Conservation (phyloP, 495 filamentous ascomycete genomes). For the Aspergillus saccharolyticus region DNA sequence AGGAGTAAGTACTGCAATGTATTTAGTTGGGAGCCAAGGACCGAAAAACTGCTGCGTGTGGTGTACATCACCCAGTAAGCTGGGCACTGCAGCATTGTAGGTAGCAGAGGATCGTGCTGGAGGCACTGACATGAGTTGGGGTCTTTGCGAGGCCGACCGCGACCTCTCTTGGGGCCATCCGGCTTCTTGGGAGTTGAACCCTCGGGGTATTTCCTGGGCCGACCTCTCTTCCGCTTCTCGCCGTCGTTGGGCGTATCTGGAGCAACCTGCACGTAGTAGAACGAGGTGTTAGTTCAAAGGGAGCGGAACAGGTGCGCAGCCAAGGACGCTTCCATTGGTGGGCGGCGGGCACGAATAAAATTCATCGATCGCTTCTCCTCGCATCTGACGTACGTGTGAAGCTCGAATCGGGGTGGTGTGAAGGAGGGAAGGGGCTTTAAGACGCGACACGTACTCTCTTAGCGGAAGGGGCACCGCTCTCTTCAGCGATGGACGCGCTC, state of each 20-base stretch:
- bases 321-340: slow-evolving; percentile 2
- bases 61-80: not conserved
- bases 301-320: not conserved
- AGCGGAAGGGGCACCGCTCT: slow-evolving; percentile 14
- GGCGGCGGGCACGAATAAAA: not conserved
- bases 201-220: slow-evolving; percentile 35
- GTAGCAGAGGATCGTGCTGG: not conserved
- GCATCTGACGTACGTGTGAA: too few species aligned
- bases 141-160: slow-evolving; percentile 37
- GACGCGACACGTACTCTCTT: slow-evolving; percentile 19
- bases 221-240: slow-evolving; percentile 37
- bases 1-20: slow-evolving; percentile 9
- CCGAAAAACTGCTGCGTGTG: not conserved
- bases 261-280: slow-evolving; percentile 9
- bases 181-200: slow-evolving; percentile 18
- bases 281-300: not conserved
- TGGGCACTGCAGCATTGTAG: not conserved
- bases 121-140: slow-evolving; percentile 8
- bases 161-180: slow-evolving; percentile 34
- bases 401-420: not conserved
- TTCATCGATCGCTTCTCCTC: not conserved
- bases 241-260: slow-evolving; percentile 21
- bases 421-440: not conserved
- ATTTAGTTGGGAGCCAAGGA: not conserved
- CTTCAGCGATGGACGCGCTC: slow-evolving; percentile 17